A percentile compares a stretch with the other conserved stretches of the same genome.
Conservation (phyloP, 768 basidiomycete species). For the Gymnopilus dilepis region DNA sequence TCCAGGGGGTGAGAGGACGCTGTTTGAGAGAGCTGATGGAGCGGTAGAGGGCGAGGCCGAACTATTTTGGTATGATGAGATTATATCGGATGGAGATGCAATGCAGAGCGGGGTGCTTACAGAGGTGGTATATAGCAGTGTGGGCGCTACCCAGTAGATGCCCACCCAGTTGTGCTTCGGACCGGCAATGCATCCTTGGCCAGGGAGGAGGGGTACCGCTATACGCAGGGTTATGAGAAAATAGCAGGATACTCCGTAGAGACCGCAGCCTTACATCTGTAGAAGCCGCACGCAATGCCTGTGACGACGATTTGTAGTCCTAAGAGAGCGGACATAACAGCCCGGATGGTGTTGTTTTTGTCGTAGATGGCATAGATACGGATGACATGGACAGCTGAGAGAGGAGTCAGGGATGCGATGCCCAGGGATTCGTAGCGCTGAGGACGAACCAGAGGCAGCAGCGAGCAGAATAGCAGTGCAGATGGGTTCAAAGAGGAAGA, state of each 20-base stretch:
- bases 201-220: constrained; percentile 73
- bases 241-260: constrained; percentile 10
- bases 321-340: constrained; percentile 60
- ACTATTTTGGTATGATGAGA: constrained; percentile 36
- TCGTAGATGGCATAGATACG: constrained; percentile 83
- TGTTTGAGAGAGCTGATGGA: constrained; percentile 60
- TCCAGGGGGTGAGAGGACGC: constrained; percentile 73
- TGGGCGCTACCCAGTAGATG: constrained; percentile 84
- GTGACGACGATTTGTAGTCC: constrained; percentile 75
- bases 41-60: constrained; percentile 63
- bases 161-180: constrained; percentile 83
- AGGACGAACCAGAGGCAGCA: constrained; percentile 57
- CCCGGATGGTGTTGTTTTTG: constrained; percentile 59
- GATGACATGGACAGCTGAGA: constrained; percentile 69
- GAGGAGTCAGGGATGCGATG: background rate
- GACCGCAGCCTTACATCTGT: constrained; percentile 54
- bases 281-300: constrained; percentile 80
- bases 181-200: constrained; percentile 88
- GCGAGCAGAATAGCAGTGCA: constrained; percentile 82
- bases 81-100: constrained; percentile 9
- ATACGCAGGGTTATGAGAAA: constrained; percentile 11
- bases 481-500: constrained; percentile 88
- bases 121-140: constrained; percentile 72
- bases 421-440: constrained; percentile 7
- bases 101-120: constrained; percentile 40